Percentiles rank a stretch among this genome's conserved stretches.
phyloP scores from a whole-genome alignment of 2,329 filamentous ascomycete genomes.

The Hymenoscyphus fraxineus region DNA sequence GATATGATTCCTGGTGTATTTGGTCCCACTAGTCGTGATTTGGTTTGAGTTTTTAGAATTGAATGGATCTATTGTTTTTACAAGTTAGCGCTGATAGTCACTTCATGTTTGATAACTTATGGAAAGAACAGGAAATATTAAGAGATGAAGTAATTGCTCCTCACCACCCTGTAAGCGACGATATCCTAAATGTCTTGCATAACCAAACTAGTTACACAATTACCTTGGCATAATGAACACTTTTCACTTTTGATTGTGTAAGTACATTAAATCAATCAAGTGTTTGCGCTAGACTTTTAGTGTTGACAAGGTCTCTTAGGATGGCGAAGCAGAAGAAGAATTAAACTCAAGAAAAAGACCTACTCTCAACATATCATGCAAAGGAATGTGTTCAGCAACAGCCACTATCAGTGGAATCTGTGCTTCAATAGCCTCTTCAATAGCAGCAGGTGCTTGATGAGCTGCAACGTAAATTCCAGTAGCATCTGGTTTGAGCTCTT shows the following conservation, averaged over 20 bases:
- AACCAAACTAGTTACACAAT: too few relatives aligned
- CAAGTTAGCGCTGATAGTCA: neutral
- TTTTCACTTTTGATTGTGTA: too few relatives aligned
- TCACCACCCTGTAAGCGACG: too few relatives aligned
- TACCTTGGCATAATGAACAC: too few relatives aligned
- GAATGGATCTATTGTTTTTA: slow-evolving; percentile 53
- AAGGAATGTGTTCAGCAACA: slow-evolving; percentile 70
- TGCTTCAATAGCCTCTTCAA: slow-evolving; percentile 75
- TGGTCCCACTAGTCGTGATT: slow-evolving; percentile 65
- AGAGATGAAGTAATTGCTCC: neutral
- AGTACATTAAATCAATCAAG: too few relatives aligned
- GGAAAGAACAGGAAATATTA: neutral
- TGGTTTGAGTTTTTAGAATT: slow-evolving; percentile 65
- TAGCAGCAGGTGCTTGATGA: slow-evolving; percentile 66
- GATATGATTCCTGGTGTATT: slow-evolving; percentile 75
- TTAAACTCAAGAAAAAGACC: slow-evolving; percentile 17
- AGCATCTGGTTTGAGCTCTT: slow-evolving; percentile 68
- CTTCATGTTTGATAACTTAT: neutral
- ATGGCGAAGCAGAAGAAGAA: too few relatives aligned
- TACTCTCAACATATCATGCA: slow-evolving; percentile 69
- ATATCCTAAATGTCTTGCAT: too few relatives aligned
- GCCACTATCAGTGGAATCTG: slow-evolving; percentile 73
- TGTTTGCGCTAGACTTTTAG: too few relatives aligned
- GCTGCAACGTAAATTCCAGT: slow-evolving; percentile 78
- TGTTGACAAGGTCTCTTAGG: too few relatives aligned